Evolutionary conservation across 805 yeast species (phyloP).

Genomic region (Jamesozyma gamospora): DNA sequence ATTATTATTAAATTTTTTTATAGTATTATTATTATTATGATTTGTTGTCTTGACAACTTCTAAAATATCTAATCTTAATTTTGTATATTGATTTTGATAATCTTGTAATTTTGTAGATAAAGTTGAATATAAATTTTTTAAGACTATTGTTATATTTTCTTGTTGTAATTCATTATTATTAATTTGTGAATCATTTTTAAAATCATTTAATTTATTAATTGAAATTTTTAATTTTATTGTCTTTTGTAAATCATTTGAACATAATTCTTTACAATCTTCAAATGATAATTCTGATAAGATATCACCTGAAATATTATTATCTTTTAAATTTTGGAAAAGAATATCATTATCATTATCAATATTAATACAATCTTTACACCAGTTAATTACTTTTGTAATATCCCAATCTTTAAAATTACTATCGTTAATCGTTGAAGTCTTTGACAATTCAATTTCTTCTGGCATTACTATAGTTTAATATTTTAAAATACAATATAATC

Average conservation of each 20-base stretch:
- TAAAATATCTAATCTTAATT: conserved; percentile 23
- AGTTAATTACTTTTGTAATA: conserved; percentile 15
- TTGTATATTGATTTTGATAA: conserved; percentile 24
- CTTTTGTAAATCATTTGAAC: conserved; percentile 42
- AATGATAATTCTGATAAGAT: conserved; percentile 59
- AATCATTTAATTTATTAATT: conserved; percentile 42
- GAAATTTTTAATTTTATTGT: conserved; percentile 53
- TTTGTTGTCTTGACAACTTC: conserved; percentile 20
- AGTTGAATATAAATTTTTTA: conserved; percentile 19
- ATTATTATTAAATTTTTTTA: background rate
- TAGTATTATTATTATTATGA: background rate
- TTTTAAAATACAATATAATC: too few relatives aligned
- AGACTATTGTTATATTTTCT: conserved; percentile 25
- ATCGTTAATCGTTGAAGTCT: background rate
- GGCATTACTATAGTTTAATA: too few relatives aligned
- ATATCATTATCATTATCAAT: conserved; percentile 9
- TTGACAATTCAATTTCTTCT: background rate
- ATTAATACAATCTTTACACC: conserved; percentile 18
- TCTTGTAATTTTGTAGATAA: conserved; percentile 22
- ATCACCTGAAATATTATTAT: conserved; percentile 40
- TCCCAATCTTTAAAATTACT: conserved; percentile 14
- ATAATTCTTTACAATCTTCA: conserved; percentile 66
- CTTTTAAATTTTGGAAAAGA: conserved; percentile 9
- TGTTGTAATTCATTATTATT: conserved; percentile 11
- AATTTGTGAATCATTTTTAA: conserved; percentile 7